A percentile compares a stretch with the other conserved stretches of the same genome.
These are phyloP conservation scores for Lanmaoa rubissima DNA, from an alignment of 768 basidiomycete species.

Conservation along the genomic window DNA sequence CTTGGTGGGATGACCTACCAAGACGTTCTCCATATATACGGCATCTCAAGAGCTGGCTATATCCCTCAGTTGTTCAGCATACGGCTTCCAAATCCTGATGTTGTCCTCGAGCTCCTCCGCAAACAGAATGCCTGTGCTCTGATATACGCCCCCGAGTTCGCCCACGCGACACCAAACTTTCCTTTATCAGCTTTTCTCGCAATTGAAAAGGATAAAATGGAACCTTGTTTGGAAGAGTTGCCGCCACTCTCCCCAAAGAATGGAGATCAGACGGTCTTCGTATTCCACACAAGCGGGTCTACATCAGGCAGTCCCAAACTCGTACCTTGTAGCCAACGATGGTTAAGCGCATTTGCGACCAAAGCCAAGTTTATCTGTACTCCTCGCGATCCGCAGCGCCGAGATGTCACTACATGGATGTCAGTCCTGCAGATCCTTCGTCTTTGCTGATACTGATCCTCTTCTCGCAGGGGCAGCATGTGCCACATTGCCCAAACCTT, in stretches of 20 bases:
- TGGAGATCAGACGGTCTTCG: slow-evolving; percentile 51
- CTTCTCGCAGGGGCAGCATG: slow-evolving; percentile 67
- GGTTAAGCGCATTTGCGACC: slow-evolving; percentile 59
- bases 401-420: slow-evolving; percentile 75
- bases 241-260: slow-evolving; percentile 40
- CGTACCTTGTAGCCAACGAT: slow-evolving; percentile 65
- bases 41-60: slow-evolving; percentile 72
- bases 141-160: slow-evolving; percentile 60
- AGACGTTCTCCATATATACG: slow-evolving; percentile 73
- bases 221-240: slow-evolving; percentile 36
- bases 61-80: slow-evolving; percentile 77
- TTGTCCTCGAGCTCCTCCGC: slow-evolving; percentile 68
- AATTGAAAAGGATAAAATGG: slow-evolving; percentile 39
- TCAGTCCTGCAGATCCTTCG: slow-evolving; percentile 38
- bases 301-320: slow-evolving; percentile 84
- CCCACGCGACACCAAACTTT: slow-evolving; percentile 40
- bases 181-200: slow-evolving; percentile 51
- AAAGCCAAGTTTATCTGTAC: slow-evolving; percentile 55
- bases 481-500: slow-evolving; percentile 78
- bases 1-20: slow-evolving; percentile 68
- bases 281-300: slow-evolving; percentile 81
- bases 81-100: slow-evolving; percentile 68
- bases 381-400: slow-evolving; percentile 48
- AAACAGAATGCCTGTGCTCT: slow-evolving; percentile 62
- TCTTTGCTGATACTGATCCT: slow-evolving; percentile 33